Evolutionary conservation across 352 stramenopile species (phyloP).

Genomic region (Globisporangium spinosum): DNA sequence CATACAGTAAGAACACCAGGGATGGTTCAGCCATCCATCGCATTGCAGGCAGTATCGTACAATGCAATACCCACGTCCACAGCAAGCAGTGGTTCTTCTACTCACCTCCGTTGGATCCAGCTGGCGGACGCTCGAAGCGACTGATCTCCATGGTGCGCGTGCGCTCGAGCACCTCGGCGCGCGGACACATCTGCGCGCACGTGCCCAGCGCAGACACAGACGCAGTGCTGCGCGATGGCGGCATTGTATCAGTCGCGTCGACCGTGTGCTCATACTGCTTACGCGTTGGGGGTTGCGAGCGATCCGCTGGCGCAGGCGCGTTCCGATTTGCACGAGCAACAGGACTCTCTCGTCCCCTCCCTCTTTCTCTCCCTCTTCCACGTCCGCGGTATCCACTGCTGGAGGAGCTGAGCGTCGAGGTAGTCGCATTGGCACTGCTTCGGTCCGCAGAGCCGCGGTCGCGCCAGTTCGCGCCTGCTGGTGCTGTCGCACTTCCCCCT

Average conservation of each 20-base stretch:
- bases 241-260: neutral
- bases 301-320: neutral
- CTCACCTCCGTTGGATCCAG: neutral
- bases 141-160: slow-evolving; percentile 36
- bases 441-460: neutral
- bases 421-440: neutral
- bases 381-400: neutral
- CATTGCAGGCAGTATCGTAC: neutral
- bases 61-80: neutral
- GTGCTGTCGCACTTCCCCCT: neutral
- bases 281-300: neutral
- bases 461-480: slow-evolving; percentile 6
- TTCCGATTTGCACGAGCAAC: neutral
- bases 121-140: slow-evolving; percentile 33
- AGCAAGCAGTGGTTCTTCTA: neutral
- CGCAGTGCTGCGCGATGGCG: neutral
- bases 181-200: slow-evolving; percentile 33
- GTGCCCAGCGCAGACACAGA: slow-evolving; percentile 9
- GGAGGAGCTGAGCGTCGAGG: neutral
- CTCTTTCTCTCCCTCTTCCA: neutral
- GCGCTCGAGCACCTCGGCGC: slow-evolving; percentile 30
- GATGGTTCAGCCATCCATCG: neutral
- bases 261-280: neutral
- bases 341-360: neutral
- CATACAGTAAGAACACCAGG: neutral